phyloP scores from a whole-genome alignment of 2,329 filamentous ascomycete species.

The Colletotrichum sp. region DNA sequence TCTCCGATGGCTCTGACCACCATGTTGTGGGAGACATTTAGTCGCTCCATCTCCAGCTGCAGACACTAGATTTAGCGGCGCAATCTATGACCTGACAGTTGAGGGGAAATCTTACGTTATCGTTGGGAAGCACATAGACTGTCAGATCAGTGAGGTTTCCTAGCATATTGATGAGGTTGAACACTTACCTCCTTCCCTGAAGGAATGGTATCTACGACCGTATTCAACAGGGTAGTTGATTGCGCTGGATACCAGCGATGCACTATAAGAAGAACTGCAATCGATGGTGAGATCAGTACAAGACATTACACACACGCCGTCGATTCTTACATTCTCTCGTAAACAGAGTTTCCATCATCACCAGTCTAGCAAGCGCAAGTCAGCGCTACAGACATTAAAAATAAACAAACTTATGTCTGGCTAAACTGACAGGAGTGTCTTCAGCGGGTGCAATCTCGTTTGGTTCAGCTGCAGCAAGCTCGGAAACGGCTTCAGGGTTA shows the following conservation, averaged over 20 bases:
- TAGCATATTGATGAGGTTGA: accelerated
- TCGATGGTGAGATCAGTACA: not conserved
- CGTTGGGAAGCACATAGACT: slow-evolving; percentile 32
- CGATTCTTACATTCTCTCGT: not conserved
- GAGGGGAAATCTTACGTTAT: slow-evolving; percentile 25
- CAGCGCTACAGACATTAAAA: not conserved
- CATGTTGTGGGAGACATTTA: not conserved
- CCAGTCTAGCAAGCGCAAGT: not conserved
- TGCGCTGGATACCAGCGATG: not conserved
- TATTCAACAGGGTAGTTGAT: slow-evolving; percentile 5
- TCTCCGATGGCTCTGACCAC: not conserved
- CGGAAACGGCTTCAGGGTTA: not conserved
- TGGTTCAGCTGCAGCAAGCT: too few relatives aligned
- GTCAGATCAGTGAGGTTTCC: not conserved
- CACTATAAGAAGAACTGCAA: not conserved
- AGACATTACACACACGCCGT: not conserved
- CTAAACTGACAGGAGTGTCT: not conserved
- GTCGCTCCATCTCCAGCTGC: not conserved
- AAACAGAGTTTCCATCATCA: not conserved
- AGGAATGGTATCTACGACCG: slow-evolving; percentile 7
- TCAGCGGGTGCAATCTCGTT: not conserved
- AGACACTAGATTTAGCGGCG: not conserved
- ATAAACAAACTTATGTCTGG: accelerated
- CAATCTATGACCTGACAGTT: not conserved
- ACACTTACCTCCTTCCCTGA: slow-evolving; percentile 15